Evolutionary conservation across 768 basidiomycete genomes (phyloP).

Genomic region (Boletus vinaceobasis): DNA sequence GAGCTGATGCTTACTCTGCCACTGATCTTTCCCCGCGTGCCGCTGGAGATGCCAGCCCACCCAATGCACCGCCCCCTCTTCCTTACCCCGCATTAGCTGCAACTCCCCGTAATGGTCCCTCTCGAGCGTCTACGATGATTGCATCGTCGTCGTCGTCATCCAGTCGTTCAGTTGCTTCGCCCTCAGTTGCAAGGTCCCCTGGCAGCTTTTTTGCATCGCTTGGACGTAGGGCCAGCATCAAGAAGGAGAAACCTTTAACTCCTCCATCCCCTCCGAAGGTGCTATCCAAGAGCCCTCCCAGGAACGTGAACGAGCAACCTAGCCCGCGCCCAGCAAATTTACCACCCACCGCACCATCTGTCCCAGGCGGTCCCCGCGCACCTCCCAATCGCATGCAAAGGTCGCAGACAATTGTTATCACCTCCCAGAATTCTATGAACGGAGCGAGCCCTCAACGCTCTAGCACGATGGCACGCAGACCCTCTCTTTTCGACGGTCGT

Average conservation of each 20-base stretch:
- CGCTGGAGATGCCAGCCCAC: conserved; percentile 46
- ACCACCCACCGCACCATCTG: conserved; percentile 40
- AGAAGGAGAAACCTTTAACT: conserved; percentile 32
- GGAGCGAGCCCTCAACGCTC: conserved; percentile 26
- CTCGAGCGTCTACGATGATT: conserved; percentile 32
- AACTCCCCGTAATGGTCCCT: conserved; percentile 25
- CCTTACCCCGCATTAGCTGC: conserved; percentile 72
- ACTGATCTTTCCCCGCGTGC: conserved; percentile 62
- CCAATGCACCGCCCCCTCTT: conserved; percentile 57
- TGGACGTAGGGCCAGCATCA: conserved; percentile 64
- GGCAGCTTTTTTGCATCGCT: conserved; percentile 72
- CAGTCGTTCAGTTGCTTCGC: conserved; percentile 42
- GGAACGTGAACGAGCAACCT: conserved; percentile 22
- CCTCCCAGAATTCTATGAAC: conserved; percentile 25
- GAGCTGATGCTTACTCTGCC: conserved; percentile 73
- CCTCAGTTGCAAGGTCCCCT: conserved; percentile 40
- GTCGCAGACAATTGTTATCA: conserved; percentile 62
- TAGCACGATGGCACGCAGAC: conserved; percentile 27
- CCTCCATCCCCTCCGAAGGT: conserved; percentile 34
- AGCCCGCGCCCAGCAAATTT: conserved; percentile 32
- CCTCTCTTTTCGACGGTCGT: conserved; percentile 30
- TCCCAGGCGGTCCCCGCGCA: conserved; percentile 75
- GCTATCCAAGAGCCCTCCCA: conserved; percentile 37
- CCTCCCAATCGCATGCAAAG: conserved; percentile 59
- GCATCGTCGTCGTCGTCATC: conserved; percentile 47